A percentile compares a stretch with the other conserved stretches of the same genome.
These are phyloP conservation scores for Metschnikowia amazonensis DNA, from an alignment of 805 yeast genomes.

Conservation along the genomic window DNA sequence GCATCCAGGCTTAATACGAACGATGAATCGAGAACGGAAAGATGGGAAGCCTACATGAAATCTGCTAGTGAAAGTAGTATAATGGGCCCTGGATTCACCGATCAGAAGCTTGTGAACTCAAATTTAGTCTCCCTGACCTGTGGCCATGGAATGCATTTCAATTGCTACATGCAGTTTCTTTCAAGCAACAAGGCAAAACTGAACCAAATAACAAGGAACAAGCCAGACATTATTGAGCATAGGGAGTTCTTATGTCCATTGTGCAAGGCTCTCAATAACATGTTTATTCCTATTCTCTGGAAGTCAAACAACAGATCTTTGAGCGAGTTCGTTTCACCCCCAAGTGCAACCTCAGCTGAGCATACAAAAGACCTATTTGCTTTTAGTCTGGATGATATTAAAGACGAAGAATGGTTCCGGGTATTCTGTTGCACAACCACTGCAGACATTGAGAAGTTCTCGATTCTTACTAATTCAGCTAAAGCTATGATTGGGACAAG, in stretches of 20 bases:
- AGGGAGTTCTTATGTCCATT: conserved; percentile 85
- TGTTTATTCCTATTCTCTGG: conserved; percentile 76
- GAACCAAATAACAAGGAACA: conserved; percentile 74
- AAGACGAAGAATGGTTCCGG: conserved; percentile 25
- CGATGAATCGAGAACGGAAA: conserved; percentile 20
- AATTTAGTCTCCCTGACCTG: conserved; percentile 66
- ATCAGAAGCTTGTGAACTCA: conserved; percentile 33
- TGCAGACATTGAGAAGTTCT: conserved; percentile 22
- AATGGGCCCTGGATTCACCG: conserved; percentile 72
- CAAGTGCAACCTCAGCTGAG: conserved; percentile 2
- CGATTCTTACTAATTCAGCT: conserved; percentile 26
- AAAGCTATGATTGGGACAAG: conserved; percentile 27
- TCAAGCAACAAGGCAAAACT: conserved; percentile 52
- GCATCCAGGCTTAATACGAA: conserved; percentile 13
- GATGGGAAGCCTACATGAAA: conserved; percentile 39
- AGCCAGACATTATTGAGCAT: conserved; percentile 68
- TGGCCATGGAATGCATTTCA: conserved; percentile 90
- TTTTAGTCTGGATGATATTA: conserved; percentile 13
- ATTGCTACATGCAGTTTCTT: conserved; percentile 67
- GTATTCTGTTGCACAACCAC: conserved; percentile 20
- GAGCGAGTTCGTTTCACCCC: conserved; percentile 17
- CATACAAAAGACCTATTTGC: conserved; percentile 15
- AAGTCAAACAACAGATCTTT: conserved; percentile 40
- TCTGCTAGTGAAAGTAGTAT: conserved; percentile 36
- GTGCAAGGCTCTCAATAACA: conserved; percentile 82